Evolutionary conservation across 2,329 filamentous ascomycete genomes (phyloP).

Genomic region (Exophiala mesophila): DNA sequence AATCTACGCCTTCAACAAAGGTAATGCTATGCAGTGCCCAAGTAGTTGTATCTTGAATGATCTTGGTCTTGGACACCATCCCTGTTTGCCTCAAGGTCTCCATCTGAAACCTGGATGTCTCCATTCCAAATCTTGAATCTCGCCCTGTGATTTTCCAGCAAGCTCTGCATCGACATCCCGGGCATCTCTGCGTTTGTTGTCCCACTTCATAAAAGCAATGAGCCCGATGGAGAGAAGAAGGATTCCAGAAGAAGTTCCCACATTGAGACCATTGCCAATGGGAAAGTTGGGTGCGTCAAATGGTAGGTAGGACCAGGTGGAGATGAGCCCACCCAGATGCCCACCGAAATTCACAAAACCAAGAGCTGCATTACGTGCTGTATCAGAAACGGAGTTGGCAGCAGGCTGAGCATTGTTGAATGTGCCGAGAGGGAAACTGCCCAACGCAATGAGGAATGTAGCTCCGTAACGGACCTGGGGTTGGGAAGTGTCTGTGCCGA

Average conservation of each 20-base stretch:
- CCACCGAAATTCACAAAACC: constrained; percentile 66
- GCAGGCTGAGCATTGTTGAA: neutral
- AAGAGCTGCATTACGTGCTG: neutral
- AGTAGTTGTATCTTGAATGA: too few species aligned
- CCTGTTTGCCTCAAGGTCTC: constrained; percentile 43
- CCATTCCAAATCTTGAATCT: constrained; percentile 60
- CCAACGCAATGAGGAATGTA: neutral
- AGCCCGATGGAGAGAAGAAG: constrained; percentile 45
- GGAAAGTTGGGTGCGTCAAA: constrained; percentile 61
- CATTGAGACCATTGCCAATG: constrained; percentile 66
- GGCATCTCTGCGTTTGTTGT: constrained; percentile 55
- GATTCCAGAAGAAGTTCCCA: constrained; percentile 54
- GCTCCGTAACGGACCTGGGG: neutral
- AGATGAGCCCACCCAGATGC: constrained; percentile 62
- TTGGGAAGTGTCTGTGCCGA: constrained; percentile 47
- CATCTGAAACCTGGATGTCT: constrained; percentile 61
- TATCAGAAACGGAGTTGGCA: neutral
- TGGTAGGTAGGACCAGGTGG: constrained; percentile 60
- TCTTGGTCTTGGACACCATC: too few species aligned
- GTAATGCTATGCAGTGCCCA: too few species aligned
- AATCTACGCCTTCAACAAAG: too few species aligned
- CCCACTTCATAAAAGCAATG: constrained; percentile 56
- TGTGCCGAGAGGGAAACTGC: neutral
- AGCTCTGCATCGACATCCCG: constrained; percentile 34
- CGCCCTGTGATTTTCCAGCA: constrained; percentile 41